Base-by-base conservation (phyloP, 306 rosid genomes). In the Datisca glomerata region DNA sequence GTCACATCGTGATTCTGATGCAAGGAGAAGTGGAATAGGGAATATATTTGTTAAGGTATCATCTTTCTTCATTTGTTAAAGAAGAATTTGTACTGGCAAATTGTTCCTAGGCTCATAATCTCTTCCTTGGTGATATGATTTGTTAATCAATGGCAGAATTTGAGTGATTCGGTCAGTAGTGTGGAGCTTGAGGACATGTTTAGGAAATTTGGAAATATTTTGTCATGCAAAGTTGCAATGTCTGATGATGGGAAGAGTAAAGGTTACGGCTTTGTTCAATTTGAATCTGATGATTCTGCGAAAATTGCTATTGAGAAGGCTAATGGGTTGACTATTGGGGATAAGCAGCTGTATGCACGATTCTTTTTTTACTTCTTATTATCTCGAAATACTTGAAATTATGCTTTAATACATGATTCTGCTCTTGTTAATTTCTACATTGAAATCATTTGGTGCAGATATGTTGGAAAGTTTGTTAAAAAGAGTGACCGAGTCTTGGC, bases 1-100 rank as follows among this genome's bases (percentile, higher is more conserved):
- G 94, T 73, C 94, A 8, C 74, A 60, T 66, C 96, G 81, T 12
- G 81, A 86, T 66, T 69, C 85, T 31, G 92, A 66, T 59, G 69
- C 73, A 24, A 75, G 93, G 61, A 81, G 65, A 40, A 81, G 76
- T 39, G 73, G 72, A 52, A 23, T 61, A 18, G 96, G 92, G 53
- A 86, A 81, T 54, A 60, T 86, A 72, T 86, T 78, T 73, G 81
- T 86, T 41, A 86, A 86, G 87, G 96, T 79, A 79, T 34, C 6
- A 12, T 13, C 19, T 12, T 37, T 10, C 2, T 35, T 35, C 2
- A n/a, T n/a, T n/a, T n/a, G n/a, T n/a, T n/a, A n/a, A n/a, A n/a
- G n/a, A n/a, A n/a, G n/a, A n/a, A n/a, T n/a, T n/a, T n/a, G n/a
- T n/a, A n/a, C n/a, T n/a, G n/a, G n/a, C n/a, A n/a, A n/a, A n/a